phyloP scores from a whole-genome alignment of 306 rosid genomes.

The Lablab purpureus region DNA sequence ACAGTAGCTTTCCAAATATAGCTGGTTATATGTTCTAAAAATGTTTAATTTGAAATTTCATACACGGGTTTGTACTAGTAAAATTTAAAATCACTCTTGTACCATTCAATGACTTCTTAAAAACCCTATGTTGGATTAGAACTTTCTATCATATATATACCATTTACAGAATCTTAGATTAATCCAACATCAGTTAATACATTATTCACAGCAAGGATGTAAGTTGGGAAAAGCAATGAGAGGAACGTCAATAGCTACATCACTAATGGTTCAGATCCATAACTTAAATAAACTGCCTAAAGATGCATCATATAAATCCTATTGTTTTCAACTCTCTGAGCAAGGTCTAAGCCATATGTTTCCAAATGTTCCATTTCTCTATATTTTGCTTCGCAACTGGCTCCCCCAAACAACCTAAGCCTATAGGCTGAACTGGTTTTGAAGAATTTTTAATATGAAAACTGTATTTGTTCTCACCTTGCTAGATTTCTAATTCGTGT shows the following conservation, averaged over 20 bases:
- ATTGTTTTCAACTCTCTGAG: background rate
- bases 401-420: background rate
- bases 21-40: background rate
- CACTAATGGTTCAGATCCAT: background rate
- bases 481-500: conserved; percentile 37
- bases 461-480: conserved; percentile 17
- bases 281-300: background rate
- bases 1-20: conserved; percentile 19
- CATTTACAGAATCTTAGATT: background rate
- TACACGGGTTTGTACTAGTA: too few relatives aligned
- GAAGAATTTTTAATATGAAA: background rate
- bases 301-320: background rate
- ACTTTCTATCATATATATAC: background rate
- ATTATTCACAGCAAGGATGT: background rate
- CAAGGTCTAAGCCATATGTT: background rate
- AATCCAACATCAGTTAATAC: background rate
- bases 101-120: background rate
- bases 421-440: background rate
- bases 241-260: background rate
- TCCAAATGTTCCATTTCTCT: background rate
- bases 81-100: too few relatives aligned
- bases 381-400: background rate
- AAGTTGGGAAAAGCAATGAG: background rate
- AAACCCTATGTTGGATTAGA: background rate
- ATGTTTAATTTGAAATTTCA: background rate